Percentiles rank a stretch among this genome's conserved stretches.
phyloP scores from a whole-genome alignment of 305 asterid genomes.

The Fraxinus sp. region DNA sequence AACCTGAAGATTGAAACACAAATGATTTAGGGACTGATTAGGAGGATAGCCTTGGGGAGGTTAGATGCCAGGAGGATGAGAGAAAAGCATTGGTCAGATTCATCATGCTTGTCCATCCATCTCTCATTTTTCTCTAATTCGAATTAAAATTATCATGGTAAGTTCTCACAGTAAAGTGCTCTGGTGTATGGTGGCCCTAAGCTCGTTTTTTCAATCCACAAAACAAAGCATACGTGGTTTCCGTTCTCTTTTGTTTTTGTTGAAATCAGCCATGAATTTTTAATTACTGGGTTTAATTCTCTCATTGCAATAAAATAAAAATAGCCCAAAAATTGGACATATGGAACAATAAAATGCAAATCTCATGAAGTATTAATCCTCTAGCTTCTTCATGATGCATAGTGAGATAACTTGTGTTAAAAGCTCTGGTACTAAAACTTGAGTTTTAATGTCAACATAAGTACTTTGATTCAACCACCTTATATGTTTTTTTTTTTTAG shows the following conservation, averaged over 20 bases:
- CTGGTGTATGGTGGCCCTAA: background rate
- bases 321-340: background rate
- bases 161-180: background rate
- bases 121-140: conserved; percentile 31
- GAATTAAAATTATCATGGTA: background rate
- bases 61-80: conserved; percentile 32
- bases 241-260: background rate
- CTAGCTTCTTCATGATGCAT: background rate
- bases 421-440: background rate
- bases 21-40: too few species aligned
- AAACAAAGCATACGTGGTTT: background rate
- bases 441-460: background rate
- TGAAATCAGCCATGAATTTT: background rate
- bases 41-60: conserved; percentile 6
- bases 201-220: background rate
- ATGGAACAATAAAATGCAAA: background rate
- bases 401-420: background rate
- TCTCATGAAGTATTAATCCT: background rate
- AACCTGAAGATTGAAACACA: too few species aligned
- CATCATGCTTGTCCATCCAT: conserved; percentile 35
- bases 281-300: background rate
- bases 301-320: background rate
- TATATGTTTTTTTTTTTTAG: background rate
- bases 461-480: background rate
- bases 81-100: conserved; percentile 12